Evolutionary conservation across 2,329 filamentous ascomycete genomes (phyloP).

Genomic region (Pyricularia grisea): DNA sequence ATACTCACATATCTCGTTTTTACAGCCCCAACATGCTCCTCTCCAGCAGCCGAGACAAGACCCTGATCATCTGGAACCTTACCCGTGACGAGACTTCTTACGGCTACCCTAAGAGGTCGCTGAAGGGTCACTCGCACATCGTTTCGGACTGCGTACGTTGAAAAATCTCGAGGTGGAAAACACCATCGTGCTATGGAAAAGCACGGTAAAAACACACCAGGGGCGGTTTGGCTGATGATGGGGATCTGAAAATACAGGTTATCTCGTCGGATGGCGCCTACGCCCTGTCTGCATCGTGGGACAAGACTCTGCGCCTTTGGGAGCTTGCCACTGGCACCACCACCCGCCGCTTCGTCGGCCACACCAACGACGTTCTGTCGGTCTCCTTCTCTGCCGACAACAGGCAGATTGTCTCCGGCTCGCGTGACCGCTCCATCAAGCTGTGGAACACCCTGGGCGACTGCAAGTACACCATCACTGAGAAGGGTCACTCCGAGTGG

Average conservation of each 20-base stretch:
- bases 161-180: not conserved
- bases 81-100: constrained; percentile 97
- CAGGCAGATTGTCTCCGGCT: constrained; percentile 98
- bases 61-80: constrained; percentile 99
- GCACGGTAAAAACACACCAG: constrained; percentile 4
- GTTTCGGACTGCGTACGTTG: constrained; percentile 97
- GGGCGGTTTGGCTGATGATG: constrained; percentile 22
- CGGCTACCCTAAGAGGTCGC: constrained; percentile 98
- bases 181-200: constrained; percentile 2
- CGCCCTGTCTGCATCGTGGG: constrained; percentile 97
- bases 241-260: constrained; percentile 47
- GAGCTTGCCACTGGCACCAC: constrained; percentile 96
- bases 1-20: constrained; percentile 15
- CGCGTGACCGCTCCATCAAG: constrained; percentile 98
- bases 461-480: constrained; percentile 99
- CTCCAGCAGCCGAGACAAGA: constrained; percentile 95
- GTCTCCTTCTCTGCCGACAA: constrained; percentile 99
- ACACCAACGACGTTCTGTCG: constrained; percentile 98
- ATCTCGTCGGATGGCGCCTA: constrained; percentile 99
- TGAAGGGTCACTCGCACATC: constrained; percentile 99
- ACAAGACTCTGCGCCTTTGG: constrained; percentile 99
- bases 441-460: constrained; percentile 99
- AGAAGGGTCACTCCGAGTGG: constrained; percentile 99
- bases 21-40: constrained; percentile 97
- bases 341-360: constrained; percentile 96